Base-by-base conservation (phyloP, 495 filamentous ascomycete species). In the Xylaria grammica region DNA sequence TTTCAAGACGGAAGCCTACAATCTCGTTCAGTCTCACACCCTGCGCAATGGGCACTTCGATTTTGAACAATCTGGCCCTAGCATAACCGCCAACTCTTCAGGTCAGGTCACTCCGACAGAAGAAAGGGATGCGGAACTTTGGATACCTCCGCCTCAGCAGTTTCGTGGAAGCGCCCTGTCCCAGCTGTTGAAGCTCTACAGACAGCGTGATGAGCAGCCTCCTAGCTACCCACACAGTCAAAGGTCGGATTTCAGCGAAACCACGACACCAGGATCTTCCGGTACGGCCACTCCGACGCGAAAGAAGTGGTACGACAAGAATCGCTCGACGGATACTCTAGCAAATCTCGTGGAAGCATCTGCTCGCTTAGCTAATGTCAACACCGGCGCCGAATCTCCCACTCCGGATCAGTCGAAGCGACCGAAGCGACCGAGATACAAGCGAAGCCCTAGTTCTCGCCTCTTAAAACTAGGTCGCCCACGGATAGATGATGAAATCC, bases 161-260 rank as follows among this genome's bases (percentile, higher is more conserved):
- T 95, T 91, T 72, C 89, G 87, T 48, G 87, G 87, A 40, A 92
- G 94, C 30, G 85, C 96, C 48, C 79, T 98, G 8, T 87, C 89
- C 5, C 90, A 87, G 8, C 77, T 98, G 2, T 78, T 97, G 58
- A 96, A 91, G 74, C 82, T 96, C 11, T 90, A 94, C 68, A 84
- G 80, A 68, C 67, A 71, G 42, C 48, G 63, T 42, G 53, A 80
- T 53, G 65, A 74, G 65, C 30, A 62, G 22, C 70, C 69, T 40
- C 63, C 65, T 30, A 72, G 60, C 38, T 74, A 74, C 54, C 65
- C 65, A 27, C 67, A 65, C 9, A 68, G 69, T 38, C 65, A 58
- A 50, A 69, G 66, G 46, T 64, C 53, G 36, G 73, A 68, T 68
- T 66, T 44, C 63, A 74, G 75, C 54, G 69, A 65, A 45, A 65